A percentile compares a stretch with the other conserved stretches of the same genome.
Evolutionary conservation across 106 monocot genomes (phyloP).

Genomic region (Dendrobium huoshanense): DNA sequence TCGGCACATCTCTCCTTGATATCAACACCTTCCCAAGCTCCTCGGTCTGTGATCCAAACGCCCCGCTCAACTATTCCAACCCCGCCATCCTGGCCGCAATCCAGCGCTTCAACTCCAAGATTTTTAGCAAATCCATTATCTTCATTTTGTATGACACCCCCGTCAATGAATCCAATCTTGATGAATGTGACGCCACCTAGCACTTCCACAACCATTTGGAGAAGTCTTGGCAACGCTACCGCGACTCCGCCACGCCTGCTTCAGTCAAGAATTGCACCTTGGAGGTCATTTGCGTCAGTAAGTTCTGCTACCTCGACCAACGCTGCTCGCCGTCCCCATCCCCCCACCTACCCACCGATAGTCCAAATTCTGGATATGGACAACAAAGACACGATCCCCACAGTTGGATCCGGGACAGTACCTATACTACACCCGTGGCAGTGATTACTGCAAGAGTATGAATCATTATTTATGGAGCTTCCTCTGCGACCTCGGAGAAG

Average conservation of each 20-base stretch:
- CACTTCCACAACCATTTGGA: slow-evolving; percentile 43
- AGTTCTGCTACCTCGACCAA: slow-evolving; percentile 65
- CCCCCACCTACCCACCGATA: neutral
- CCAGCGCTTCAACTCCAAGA: slow-evolving; percentile 47
- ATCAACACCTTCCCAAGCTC: neutral
- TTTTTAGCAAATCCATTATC: slow-evolving; percentile 32
- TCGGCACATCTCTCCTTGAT: slow-evolving; percentile 19
- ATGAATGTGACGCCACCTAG: slow-evolving; percentile 71
- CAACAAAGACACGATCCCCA: slow-evolving; percentile 77
- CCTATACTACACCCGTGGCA: slow-evolving; percentile 63
- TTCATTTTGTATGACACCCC: slow-evolving; percentile 70
- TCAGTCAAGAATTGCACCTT: slow-evolving; percentile 32
- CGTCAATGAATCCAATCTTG: slow-evolving; percentile 40
- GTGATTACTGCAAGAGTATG: slow-evolving; percentile 91
- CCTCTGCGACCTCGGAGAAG: slow-evolving; percentile 83
- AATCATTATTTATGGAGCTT: slow-evolving; percentile 92
- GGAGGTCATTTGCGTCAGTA: slow-evolving; percentile 35
- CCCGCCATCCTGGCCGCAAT: slow-evolving; percentile 44
- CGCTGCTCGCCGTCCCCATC: slow-evolving; percentile 25
- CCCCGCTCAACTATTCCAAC: slow-evolving; percentile 66
- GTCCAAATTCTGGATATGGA: slow-evolving; percentile 43
- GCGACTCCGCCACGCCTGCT: slow-evolving; percentile 66
- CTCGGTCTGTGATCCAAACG: slow-evolving; percentile 43
- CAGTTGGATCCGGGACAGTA: slow-evolving; percentile 69
- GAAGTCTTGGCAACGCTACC: slow-evolving; percentile 77